Evolutionary conservation across 352 stramenopile genomes (phyloP).

Genomic region (Phytophthora pseudosyringae): DNA sequence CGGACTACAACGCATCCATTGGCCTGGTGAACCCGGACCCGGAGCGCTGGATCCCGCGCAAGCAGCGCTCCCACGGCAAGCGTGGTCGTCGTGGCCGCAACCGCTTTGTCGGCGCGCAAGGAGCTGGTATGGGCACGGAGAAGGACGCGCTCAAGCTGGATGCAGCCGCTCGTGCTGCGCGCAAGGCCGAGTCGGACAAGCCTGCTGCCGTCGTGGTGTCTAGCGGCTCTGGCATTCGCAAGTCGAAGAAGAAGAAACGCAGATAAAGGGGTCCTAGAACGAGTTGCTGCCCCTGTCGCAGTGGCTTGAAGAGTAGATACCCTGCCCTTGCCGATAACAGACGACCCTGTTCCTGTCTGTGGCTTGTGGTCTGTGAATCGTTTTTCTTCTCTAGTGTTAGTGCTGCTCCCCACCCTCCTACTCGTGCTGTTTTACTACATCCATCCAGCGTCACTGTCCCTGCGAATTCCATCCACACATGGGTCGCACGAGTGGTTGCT

Average conservation of each 20-base stretch:
- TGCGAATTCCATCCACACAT: slow-evolving; percentile 1
- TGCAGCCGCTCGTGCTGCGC: slow-evolving; percentile 73
- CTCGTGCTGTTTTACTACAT: slow-evolving; percentile 29
- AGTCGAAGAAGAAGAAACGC: slow-evolving; percentile 89
- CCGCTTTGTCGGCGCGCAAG: slow-evolving; percentile 85
- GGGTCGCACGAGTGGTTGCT: background rate
- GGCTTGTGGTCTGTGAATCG: slow-evolving; percentile 29
- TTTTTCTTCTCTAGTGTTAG: slow-evolving; percentile 42
- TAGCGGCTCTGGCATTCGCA: slow-evolving; percentile 71
- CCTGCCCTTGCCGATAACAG: slow-evolving; percentile 23
- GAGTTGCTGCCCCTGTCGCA: slow-evolving; percentile 10
- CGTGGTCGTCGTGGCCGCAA: slow-evolving; percentile 78
- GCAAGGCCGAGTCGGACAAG: slow-evolving; percentile 72
- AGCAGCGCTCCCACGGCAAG: slow-evolving; percentile 83
- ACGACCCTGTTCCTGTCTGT: slow-evolving; percentile 28
- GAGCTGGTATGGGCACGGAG: slow-evolving; percentile 77
- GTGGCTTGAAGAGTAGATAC: slow-evolving; percentile 16
- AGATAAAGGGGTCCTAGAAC: slow-evolving; percentile 53
- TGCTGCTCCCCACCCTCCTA: slow-evolving; percentile 14
- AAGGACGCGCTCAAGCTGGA: slow-evolving; percentile 87
- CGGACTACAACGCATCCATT: slow-evolving; percentile 83
- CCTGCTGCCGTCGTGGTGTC: slow-evolving; percentile 62
- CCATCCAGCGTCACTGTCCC: slow-evolving; percentile 13
- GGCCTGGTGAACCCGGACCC: slow-evolving; percentile 78
- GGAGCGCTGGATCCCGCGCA: slow-evolving; percentile 88